Evolutionary conservation across 208 protist genomes (phyloP), one percentile per base, ranked within the genome.

Genomic region (Leishmania braziliensis): DNA sequence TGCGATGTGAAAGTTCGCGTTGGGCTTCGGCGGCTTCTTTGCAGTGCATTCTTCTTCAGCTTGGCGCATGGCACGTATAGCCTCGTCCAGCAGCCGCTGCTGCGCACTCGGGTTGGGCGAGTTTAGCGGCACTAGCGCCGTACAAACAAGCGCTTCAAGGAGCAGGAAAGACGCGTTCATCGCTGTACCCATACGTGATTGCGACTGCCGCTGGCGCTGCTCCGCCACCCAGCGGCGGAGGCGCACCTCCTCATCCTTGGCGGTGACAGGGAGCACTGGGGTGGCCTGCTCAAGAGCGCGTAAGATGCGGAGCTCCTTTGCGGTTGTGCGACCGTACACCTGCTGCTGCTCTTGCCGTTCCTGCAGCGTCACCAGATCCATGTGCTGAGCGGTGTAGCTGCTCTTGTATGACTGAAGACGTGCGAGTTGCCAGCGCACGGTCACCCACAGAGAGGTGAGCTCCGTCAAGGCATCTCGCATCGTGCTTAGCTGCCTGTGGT

Each of bases 261-360:
- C 85, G 8, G 75, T 84, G 39, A 85, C 75, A 9, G 89, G 87
- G 50, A 93, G 70, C 50, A 86, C 87, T 58, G 92, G 92, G 26
- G 91, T 87, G 48, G 90, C 85, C 14, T 89, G 43, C 26, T 94
- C 79, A 9, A 96, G 83, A 1, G 90, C 75, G 23, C 81, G 69
- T 18, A 95, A 86, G 51, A 97, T 83, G 82, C 92, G 92, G 8
- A 83, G 77, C 73, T 96, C 94, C 84, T 97, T 97, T 50, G 87
- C 84, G 26, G 94, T 92, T 1, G 86, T 78, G 16, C 83, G 83
- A 56, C 94, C 94, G 84, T 92, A 97, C 20, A 95, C 84, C 56
- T 82, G 82, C n/a, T 88, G 83, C 68, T 93, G 86, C 20, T 85
- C 81, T 51, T 97, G 92, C 18, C 94, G 91, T 65, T 83, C 82